These are phyloP conservation scores for Magnolia changhungtana DNA, from an alignment of 164 flowering plant species.

Conservation along the genomic window DNA sequence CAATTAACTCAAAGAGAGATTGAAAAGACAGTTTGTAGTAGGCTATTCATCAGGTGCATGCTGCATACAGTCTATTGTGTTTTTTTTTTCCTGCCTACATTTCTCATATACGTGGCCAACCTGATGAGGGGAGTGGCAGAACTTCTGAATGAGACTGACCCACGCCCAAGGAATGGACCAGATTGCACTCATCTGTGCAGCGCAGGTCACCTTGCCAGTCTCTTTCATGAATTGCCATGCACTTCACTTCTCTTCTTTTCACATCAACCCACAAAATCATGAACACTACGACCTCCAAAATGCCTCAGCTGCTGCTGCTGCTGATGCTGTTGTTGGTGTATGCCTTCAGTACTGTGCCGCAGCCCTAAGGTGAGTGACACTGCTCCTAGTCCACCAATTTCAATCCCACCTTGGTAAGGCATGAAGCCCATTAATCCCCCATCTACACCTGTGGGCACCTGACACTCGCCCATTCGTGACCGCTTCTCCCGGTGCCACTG, in stretches of 20 bases:
- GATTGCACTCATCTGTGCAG: too few species aligned
- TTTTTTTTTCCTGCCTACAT: too few species aligned
- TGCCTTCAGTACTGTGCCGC: conserved; percentile 48
- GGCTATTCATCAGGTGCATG: too few species aligned
- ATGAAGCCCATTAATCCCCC: conserved; percentile 43
- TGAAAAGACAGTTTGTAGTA: neutral
- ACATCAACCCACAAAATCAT: conserved; percentile 31
- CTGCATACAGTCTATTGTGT: too few species aligned
- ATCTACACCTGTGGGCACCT: conserved; percentile 25
- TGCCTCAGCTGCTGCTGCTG: conserved; percentile 23
- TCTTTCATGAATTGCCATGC: neutral
- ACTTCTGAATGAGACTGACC: too few species aligned
- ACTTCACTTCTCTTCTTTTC: conserved; percentile 27
- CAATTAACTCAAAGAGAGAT: neutral
- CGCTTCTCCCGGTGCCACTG: conserved; percentile 52
- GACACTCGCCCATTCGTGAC: conserved; percentile 35
- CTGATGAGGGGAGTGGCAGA: neutral
- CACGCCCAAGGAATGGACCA: too few species aligned
- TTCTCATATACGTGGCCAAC: neutral
- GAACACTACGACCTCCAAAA: conserved; percentile 52
- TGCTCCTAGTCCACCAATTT: conserved; percentile 58
- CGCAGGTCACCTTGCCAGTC: neutral
- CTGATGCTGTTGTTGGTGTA: conserved; percentile 30
- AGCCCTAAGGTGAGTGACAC: conserved; percentile 81
- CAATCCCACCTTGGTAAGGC: conserved; percentile 31